These are phyloP conservation scores for Lithohypha guttulata DNA, from an alignment of 2,329 filamentous ascomycete species.

Conservation along the genomic window DNA sequence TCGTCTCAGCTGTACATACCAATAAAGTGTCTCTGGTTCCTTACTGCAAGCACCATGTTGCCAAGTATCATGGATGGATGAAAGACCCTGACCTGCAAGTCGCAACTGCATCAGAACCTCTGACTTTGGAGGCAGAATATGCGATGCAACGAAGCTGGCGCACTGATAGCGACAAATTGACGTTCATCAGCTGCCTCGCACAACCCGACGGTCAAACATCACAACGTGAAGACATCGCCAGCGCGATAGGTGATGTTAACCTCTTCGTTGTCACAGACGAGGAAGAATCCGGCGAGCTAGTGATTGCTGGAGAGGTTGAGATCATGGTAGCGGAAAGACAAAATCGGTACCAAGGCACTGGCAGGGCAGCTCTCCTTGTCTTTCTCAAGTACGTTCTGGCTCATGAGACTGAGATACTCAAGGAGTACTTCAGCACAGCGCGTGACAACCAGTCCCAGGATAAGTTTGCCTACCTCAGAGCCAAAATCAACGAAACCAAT, in stretches of 20 bases:
- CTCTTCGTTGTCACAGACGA: slow-evolving; percentile 59
- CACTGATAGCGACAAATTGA: slow-evolving; percentile 71
- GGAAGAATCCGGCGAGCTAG: slow-evolving; percentile 27
- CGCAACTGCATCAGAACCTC: slow-evolving; percentile 77
- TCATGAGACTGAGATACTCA: slow-evolving; percentile 41
- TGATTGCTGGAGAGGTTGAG: slow-evolving; percentile 61
- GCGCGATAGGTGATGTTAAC: slow-evolving; percentile 67
- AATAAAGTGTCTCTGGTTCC: slow-evolving; percentile 64
- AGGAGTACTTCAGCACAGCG: slow-evolving; percentile 11
- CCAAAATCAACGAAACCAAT: slow-evolving; percentile 53
- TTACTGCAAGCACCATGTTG: slow-evolving; percentile 72
- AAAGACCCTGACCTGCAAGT: slow-evolving; percentile 67
- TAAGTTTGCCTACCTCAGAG: slow-evolving; percentile 41
- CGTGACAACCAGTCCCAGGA: slow-evolving; percentile 9
- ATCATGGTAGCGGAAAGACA: slow-evolving; percentile 65
- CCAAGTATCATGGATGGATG: slow-evolving; percentile 85
- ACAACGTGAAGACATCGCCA: slow-evolving; percentile 40
- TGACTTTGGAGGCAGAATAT: slow-evolving; percentile 73
- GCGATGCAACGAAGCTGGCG: slow-evolving; percentile 87
- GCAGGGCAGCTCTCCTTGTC: slow-evolving; percentile 51
- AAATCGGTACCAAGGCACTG: slow-evolving; percentile 53
- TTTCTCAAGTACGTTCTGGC: slow-evolving; percentile 59
- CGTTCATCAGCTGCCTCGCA: slow-evolving; percentile 65
- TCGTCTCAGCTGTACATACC: slow-evolving; percentile 60
- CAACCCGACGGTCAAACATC: not conserved